A percentile compares a stretch with the other conserved stretches of the same genome.
These are phyloP conservation scores for Leonotis leonurus DNA, from an alignment of 257 asterid genomes.

Conservation along the genomic window DNA sequence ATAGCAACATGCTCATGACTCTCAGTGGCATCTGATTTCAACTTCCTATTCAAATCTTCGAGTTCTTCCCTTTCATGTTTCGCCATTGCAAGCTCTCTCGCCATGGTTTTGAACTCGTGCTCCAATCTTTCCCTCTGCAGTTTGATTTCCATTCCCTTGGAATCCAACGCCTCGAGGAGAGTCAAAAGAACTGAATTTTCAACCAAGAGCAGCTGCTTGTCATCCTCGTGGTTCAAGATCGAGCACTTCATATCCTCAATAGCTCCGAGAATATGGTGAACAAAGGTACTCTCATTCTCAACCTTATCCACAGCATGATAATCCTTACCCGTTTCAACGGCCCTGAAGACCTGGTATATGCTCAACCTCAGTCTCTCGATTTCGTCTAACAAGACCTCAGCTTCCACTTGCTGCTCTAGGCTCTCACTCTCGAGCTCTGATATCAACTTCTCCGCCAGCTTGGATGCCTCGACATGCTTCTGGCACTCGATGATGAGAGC, in stretches of 20 bases:
- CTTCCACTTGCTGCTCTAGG: conserved; percentile 91
- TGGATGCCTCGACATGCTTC: conserved; percentile 84
- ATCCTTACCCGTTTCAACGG: conserved; percentile 43
- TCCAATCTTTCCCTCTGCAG: conserved; percentile 44
- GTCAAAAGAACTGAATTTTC: conserved; percentile 76
- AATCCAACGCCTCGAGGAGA: conserved; percentile 59
- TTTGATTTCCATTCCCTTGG: conserved; percentile 54
- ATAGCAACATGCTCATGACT: conserved; percentile 29
- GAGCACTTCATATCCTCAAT: conserved; percentile 57
- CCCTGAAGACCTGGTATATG: conserved; percentile 59
- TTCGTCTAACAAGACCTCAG: conserved; percentile 72
- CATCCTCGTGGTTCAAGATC: conserved; percentile 44
- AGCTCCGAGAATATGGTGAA: conserved; percentile 39
- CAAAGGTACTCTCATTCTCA: conserved; percentile 50
- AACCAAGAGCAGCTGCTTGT: conserved; percentile 54
- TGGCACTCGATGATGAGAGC: conserved; percentile 69
- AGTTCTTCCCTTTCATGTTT: conserved; percentile 46
- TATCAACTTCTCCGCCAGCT: conserved; percentile 72
- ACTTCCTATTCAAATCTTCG: conserved; percentile 37
- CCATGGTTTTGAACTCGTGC: conserved; percentile 39
- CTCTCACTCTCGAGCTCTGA: conserved; percentile 79
- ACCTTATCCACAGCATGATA: conserved; percentile 29
- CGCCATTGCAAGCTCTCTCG: conserved; percentile 33
- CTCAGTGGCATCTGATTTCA: conserved; percentile 35
- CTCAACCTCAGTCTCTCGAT: conserved; percentile 64